Evolutionary conservation across 2,329 filamentous ascomycete species (phyloP).

Genomic region (Xylaria polymorpha): DNA sequence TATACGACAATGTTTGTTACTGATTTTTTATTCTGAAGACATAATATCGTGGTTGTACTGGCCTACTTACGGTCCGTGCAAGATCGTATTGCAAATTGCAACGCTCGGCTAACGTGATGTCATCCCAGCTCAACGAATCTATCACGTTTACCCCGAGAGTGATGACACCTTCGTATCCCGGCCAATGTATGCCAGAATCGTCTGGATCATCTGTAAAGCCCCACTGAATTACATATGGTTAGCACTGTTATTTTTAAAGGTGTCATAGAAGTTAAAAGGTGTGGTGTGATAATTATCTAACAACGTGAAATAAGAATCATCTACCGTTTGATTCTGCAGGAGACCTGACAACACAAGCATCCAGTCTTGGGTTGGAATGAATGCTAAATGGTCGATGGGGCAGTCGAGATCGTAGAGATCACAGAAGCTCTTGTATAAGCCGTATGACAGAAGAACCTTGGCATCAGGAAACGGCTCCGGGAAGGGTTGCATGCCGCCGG

Average conservation of each 20-base stretch:
- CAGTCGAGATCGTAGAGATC: not conserved
- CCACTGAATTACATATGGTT: slow-evolving; percentile 16
- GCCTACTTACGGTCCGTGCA: slow-evolving; percentile 12
- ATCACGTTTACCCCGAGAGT: not conserved
- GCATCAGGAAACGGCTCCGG: slow-evolving; percentile 14
- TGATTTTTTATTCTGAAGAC: not conserved
- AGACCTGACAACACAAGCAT: not conserved
- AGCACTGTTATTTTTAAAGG: not conserved
- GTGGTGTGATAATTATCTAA: not conserved
- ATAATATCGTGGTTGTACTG: not conserved
- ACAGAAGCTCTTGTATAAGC: not conserved
- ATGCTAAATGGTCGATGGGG: not conserved
- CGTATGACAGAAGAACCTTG: slow-evolving; percentile 21
- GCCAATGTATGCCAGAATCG: not conserved
- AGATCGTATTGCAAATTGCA: not conserved
- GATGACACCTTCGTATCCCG: not conserved
- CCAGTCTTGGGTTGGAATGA: not conserved
- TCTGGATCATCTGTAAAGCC: not conserved
- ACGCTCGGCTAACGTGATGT: slow-evolving; percentile 17
- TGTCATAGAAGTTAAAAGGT: not conserved
- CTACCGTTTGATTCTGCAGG: not conserved
- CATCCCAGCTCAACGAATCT: not conserved
- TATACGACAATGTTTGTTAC: not conserved
- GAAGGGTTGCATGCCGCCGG: not conserved
- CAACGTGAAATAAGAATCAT: not conserved